Conservation (phyloP, 352 stramenopile genomes). For the Phytophthora citrophthora region DNA sequence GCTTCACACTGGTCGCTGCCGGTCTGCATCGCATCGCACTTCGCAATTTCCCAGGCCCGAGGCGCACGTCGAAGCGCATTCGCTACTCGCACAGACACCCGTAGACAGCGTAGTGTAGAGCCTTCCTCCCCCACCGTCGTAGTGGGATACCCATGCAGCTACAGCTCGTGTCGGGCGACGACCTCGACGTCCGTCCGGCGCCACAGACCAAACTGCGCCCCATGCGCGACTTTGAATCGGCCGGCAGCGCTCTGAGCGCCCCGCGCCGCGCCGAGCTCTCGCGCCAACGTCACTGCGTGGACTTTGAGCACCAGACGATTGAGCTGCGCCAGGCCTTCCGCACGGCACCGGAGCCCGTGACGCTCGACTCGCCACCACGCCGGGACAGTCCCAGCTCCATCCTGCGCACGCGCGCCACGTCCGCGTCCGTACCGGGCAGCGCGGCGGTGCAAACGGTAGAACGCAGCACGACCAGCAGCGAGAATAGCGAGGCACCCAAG, state of each 20-base stretch:
- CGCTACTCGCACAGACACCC: too few relatives aligned
- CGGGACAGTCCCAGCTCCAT: constrained; percentile 22
- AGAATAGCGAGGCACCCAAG: constrained; percentile 22
- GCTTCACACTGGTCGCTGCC: constrained; percentile 21
- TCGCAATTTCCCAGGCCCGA: constrained; percentile 32
- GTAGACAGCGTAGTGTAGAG: not conserved
- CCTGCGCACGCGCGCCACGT: constrained; percentile 23
- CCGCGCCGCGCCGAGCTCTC: constrained; percentile 52
- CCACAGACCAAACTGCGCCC: constrained; percentile 20
- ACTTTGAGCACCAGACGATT: constrained; percentile 58
- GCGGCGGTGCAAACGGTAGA: not conserved
- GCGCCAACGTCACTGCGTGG: constrained; percentile 54
- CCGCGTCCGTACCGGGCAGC: constrained; percentile 2
- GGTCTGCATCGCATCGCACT: constrained; percentile 25
- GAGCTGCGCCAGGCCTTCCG: constrained; percentile 59
- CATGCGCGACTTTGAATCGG: constrained; percentile 53
- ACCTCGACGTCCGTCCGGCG: constrained; percentile 12
- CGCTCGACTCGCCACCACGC: constrained; percentile 44
- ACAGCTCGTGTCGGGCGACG: constrained; percentile 36
- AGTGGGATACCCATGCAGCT: constrained; percentile 27
- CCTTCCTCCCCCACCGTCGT: too few relatives aligned
- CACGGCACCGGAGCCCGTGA: constrained; percentile 54
- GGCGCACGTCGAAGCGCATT: not conserved
- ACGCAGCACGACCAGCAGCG: constrained; percentile 24
- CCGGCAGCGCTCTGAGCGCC: constrained; percentile 47